Conservation (phyloP, 2,329 filamentous ascomycete species). For the Aspergillus terreus region DNA sequence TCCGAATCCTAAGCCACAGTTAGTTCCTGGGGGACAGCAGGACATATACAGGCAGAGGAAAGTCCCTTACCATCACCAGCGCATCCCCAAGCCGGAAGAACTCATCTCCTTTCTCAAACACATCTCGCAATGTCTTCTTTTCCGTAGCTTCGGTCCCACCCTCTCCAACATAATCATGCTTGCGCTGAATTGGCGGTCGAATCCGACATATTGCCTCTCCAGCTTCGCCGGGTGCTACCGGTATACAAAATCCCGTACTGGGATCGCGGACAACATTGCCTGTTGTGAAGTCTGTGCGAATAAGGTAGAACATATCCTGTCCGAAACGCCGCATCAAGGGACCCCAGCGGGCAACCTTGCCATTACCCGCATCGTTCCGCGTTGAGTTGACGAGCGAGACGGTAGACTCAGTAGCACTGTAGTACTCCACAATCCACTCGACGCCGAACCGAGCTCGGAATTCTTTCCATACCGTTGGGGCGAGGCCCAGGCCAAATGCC, state of each 20-base stretch:
- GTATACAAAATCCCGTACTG: not conserved
- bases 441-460: constrained; percentile 3
- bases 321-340: constrained; percentile 1
- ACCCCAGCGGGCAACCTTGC: constrained; percentile 2
- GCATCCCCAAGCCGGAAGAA: constrained; percentile 3
- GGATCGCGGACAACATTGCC: not conserved
- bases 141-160: constrained; percentile 1
- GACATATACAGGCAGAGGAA: not conserved
- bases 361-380: not conserved
- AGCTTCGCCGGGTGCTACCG: not conserved
- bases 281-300: not conserved
- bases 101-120: constrained; percentile 1
- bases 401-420: constrained; percentile 1
- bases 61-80: not conserved
- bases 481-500: not conserved
- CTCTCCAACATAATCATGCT: constrained; percentile 1
- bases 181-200: constrained; percentile 1
- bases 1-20: not conserved
- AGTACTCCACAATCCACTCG: constrained; percentile 3
- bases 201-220: constrained; percentile 2
- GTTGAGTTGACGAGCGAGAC: constrained; percentile 1
- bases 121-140: constrained; percentile 1
- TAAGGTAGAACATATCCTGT: constrained; percentile 1
- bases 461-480: not conserved
- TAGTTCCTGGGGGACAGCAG: not conserved